Percentiles rank a stretch among this genome's conserved stretches.
These are phyloP conservation scores for Termitomyces sp. DNA, from an alignment of 768 basidiomycete species.

Conservation along the genomic window DNA sequence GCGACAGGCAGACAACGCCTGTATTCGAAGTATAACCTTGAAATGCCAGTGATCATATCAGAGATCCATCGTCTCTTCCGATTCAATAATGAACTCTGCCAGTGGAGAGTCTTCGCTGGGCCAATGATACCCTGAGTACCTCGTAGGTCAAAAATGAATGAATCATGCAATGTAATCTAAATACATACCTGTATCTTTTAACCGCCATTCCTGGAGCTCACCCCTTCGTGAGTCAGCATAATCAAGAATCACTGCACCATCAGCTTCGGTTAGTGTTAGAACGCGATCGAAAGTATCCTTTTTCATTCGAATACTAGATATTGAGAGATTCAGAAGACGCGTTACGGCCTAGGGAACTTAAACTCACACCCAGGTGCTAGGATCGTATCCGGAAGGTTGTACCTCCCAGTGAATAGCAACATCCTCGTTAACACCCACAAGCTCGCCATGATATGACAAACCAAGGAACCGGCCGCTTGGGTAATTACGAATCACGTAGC, in stretches of 20 bases:
- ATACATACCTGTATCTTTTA: constrained; percentile 1
- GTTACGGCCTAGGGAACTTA: not conserved
- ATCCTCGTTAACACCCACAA: constrained; percentile 5
- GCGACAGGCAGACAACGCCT: not conserved
- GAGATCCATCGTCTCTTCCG: not conserved
- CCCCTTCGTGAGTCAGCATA: not conserved
- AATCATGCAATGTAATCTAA: not conserved
- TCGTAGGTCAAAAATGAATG: not conserved
- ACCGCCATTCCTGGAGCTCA: constrained; percentile 6
- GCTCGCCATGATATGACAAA: constrained; percentile 1
- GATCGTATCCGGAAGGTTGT: constrained; percentile 6
- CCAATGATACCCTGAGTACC: not conserved
- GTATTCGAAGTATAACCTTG: not conserved
- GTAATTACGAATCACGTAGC: constrained; percentile 8
- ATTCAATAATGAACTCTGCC: not conserved
- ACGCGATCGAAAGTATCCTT: constrained; percentile 1
- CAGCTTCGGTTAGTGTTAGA: not conserved
- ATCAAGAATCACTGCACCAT: constrained; percentile 4
- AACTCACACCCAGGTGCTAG: constrained; percentile 7
- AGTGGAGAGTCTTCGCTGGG: not conserved
- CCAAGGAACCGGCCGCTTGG: constrained; percentile 6
- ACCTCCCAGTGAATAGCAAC: constrained; percentile 9
- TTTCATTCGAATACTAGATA: constrained; percentile 5
- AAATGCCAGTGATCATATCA: not conserved
- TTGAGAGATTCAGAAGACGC: not conserved